Base-by-base conservation (phyloP, 192 early-diverging fungal species). In the Entomortierella chlamydospora region DNA sequence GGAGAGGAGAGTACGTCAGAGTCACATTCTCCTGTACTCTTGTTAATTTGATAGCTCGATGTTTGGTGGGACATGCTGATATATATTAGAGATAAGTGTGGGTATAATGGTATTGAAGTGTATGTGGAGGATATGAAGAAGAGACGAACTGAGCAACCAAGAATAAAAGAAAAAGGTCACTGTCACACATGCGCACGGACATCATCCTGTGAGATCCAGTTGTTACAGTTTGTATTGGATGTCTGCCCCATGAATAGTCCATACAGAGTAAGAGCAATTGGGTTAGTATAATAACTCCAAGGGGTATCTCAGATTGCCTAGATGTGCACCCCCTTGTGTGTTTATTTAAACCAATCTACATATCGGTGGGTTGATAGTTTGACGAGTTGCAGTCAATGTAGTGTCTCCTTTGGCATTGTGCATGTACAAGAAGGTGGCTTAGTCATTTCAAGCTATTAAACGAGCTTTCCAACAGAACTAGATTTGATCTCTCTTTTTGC, bases 401-500 rank as follows among this genome's bases (percentile, higher is more conserved):
- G 22, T 43, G 42, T 8, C 17, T 17, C 42, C 10, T 43, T 43
- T 17, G 17, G 42, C 42, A 12, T 43, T 43, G 42, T 17, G 10
- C 42, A 43, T 43, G 13, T 28, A 34, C 43, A 43, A 4, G 20
- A 52, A 30, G 9, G 31, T 55, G 33, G 54, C 37, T 57, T 39
- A 29, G 39, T 15, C 20, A 26, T 39, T 37, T 33, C 45, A 10
- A 12, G 61, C 20, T 3, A 28, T 28, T 26, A 54, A 54, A 28
- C 18, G 25, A 54, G n/a, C 2, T 25, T 10, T 6, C 6, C 25
- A 26, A 23, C 2, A 6, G 28, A 30, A 34, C 6, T 20, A 12
- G 10, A 29, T 34, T 66, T 66, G 53, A 45, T 50, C 57, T 54
- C 45, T 53, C 71, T 73, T 63, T 72, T 73, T 65, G 63, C 55